Base-by-base conservation (phyloP, 129 eudicot species). In the Calendula officinalis region DNA sequence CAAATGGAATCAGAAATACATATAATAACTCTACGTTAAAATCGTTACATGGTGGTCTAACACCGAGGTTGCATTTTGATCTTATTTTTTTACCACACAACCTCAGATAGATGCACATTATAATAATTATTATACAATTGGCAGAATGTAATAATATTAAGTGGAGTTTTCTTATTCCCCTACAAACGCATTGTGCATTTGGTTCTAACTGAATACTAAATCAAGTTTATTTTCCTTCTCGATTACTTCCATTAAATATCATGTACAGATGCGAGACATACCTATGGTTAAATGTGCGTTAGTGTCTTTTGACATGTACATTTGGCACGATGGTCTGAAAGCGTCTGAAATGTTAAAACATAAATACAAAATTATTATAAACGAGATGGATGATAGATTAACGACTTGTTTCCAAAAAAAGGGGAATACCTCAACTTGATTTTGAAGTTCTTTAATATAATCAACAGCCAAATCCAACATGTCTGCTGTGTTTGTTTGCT, bases 401-500 rank as follows among this genome's bases (percentile, higher is more conserved):
- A 7, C 7, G 73, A 48, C 69, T 14, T 42, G 58, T 46, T 30
- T 59, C 8, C 2, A 11, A 8, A 7, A 15, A 10, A 40, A n/a
- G 8, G 10, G n/a, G 51, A 8, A 56, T 82, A 85, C 98, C 89
- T 75, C 78, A 42, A 78, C 80, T 81, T 81, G 85, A 55, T 71
- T 81, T 77, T 92, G 95, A 67, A 88, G 96, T 70, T 83, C 84
- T 83, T 92, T 92, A 48, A 92, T 85, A 79, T 92, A 86, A 37
- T 92, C 96, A 15, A 88, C 95, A 67, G 95, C 99, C 62, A 85
- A 83, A 79, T 92, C 99, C 76, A 92, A 72, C 96, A 92, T 88
- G 72, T 88, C 96, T 73, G 95, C 49, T 14, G 99, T 92, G 70
- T 84, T 92, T 53, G 99, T 88, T 92, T 92, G 99, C 96, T 92